Evolutionary conservation across 2,329 filamentous ascomycete genomes (phyloP).

Genomic region (Zarea fungicola): DNA sequence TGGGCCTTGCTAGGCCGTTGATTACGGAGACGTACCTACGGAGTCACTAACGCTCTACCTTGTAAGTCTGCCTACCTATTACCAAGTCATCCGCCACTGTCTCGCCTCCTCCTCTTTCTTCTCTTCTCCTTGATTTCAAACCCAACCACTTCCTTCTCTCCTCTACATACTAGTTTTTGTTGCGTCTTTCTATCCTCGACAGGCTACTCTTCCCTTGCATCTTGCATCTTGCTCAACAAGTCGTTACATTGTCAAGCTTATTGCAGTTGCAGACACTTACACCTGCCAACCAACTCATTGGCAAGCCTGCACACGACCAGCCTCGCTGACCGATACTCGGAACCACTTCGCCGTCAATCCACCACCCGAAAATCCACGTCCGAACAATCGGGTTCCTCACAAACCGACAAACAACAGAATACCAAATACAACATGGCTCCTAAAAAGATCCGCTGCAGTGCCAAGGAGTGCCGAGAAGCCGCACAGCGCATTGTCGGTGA

Average conservation of each 20-base stretch:
- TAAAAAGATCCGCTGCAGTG: slow-evolving; percentile 79
- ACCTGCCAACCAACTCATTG: not conserved
- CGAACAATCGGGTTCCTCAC: too few species aligned
- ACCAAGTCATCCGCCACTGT: slow-evolving; percentile 6
- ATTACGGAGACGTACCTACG: too few species aligned
- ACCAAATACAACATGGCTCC: slow-evolving; percentile 49
- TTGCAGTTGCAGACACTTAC: not conserved
- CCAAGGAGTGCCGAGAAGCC: slow-evolving; percentile 81
- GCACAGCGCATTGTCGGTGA: slow-evolving; percentile 94
- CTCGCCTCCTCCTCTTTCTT: not conserved
- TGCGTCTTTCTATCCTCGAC: not conserved
- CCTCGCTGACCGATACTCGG: slow-evolving; percentile 9
- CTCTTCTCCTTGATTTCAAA: not conserved
- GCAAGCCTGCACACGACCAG: slow-evolving; percentile 1
- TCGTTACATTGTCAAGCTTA: too few species aligned
- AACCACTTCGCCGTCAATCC: not conserved
- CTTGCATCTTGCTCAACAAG: not conserved
- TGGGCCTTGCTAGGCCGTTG: too few species aligned
- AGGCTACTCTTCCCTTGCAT: not conserved
- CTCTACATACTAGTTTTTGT: slow-evolving; percentile 4
- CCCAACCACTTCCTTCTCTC: not conserved
- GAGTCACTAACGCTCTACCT: too few species aligned
- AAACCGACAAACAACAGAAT: not conserved
- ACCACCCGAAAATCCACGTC: not conserved
- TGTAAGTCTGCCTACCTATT: too few species aligned